A percentile compares a stretch with the other conserved stretches of the same genome.
Evolutionary conservation across 495 filamentous ascomycete genomes (phyloP).

Genomic region (Talaromyces liani): DNA sequence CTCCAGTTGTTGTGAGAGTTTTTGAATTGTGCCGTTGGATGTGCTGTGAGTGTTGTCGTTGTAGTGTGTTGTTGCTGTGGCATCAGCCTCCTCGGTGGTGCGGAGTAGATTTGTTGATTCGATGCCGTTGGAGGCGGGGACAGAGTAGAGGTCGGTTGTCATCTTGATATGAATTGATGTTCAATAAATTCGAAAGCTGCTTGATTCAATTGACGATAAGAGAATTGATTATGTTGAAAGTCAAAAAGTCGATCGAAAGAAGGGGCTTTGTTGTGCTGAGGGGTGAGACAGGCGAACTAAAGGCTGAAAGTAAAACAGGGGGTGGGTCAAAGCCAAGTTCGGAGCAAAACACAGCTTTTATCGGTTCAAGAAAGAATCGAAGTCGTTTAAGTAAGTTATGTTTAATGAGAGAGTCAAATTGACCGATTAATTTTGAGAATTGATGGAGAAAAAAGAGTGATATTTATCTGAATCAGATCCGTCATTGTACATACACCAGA

Average conservation of each 20-base stretch:
- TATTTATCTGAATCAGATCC: not conserved
- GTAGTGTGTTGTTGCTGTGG: conserved; percentile 1
- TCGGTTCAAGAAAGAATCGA: not conserved
- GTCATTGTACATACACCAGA: not conserved
- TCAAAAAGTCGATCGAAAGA: not conserved
- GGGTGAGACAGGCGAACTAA: not conserved
- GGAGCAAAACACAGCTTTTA: not conserved
- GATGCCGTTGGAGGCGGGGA: conserved; percentile 5
- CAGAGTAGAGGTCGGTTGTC: conserved; percentile 8
- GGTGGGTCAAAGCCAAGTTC: not conserved
- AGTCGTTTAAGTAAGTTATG: not conserved
- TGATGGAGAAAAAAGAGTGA: not conserved
- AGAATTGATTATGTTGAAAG: not conserved
- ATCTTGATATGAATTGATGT: not conserved
- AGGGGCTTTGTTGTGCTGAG: conserved; percentile 2
- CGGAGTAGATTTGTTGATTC: conserved; percentile 7
- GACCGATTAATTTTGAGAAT: not conserved
- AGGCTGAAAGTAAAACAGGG: not conserved
- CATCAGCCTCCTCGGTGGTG: not conserved
- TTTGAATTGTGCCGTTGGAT: not conserved
- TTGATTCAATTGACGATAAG: not conserved
- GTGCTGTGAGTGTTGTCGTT: conserved; percentile 4
- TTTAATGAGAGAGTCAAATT: not conserved
- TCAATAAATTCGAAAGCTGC: not conserved
- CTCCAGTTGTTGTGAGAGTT: not conserved